phyloP scores from a whole-genome alignment of 1,284 basidiomycete species.

The Melampsora americana region DNA sequence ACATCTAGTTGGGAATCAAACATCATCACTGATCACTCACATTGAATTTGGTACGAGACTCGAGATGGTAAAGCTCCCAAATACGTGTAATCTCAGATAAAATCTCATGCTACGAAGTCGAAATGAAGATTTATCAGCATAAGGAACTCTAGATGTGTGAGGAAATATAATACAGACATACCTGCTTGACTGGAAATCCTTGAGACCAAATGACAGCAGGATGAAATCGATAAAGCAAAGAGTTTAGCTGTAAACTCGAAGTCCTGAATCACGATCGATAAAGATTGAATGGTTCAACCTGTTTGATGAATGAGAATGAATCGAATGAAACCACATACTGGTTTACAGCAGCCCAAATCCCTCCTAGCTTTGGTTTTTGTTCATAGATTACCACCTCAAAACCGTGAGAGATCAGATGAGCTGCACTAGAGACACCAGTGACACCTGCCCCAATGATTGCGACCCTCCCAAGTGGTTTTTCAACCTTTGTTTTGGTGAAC shows the following conservation, averaged over 20 bases:
- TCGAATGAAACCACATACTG: slow-evolving; percentile 6
- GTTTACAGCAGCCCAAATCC: slow-evolving; percentile 43
- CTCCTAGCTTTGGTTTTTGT: slow-evolving; percentile 13
- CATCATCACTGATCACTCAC: not conserved
- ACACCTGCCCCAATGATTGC: slow-evolving; percentile 42
- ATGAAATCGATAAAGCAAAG: slow-evolving; percentile 42
- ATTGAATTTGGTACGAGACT: slow-evolving; percentile 24
- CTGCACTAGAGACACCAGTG: slow-evolving; percentile 42
- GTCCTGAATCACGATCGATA: slow-evolving; percentile 12
- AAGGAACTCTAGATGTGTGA: not conserved
- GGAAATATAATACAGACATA: not conserved
- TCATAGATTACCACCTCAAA: slow-evolving; percentile 43
- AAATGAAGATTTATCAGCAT: not conserved
- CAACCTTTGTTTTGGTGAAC: not conserved
- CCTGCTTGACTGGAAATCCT: slow-evolving; percentile 34
- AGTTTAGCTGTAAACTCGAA: slow-evolving; percentile 38
- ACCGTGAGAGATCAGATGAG: slow-evolving; percentile 29
- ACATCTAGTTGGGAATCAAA: too few relatives aligned
- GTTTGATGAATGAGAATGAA: not conserved
- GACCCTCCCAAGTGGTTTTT: slow-evolving; percentile 29
- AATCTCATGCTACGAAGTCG: slow-evolving; percentile 20
- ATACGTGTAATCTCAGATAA: slow-evolving; percentile 20
- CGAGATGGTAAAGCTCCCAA: slow-evolving; percentile 35
- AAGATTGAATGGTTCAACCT: not conserved
- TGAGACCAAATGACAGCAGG: slow-evolving; percentile 42